These are phyloP conservation scores for Musa troglodytarum DNA, from an alignment of 176 grass and related monocot genomes.

Conservation along the genomic window DNA sequence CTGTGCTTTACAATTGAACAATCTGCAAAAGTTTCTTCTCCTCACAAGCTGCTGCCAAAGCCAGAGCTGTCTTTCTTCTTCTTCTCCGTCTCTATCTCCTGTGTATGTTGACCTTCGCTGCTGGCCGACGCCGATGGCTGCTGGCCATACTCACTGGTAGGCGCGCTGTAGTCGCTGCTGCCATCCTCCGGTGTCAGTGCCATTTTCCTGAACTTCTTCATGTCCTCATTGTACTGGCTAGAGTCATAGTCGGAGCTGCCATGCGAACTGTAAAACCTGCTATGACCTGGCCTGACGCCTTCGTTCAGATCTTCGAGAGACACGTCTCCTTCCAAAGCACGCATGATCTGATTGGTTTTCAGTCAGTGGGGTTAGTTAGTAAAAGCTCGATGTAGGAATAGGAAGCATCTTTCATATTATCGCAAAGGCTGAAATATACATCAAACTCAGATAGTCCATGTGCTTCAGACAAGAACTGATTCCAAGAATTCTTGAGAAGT, in stretches of 20 bases:
- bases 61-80: not conserved
- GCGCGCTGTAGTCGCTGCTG: not conserved
- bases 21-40: not conserved
- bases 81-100: not conserved
- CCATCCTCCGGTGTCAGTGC: not conserved
- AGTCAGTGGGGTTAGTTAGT: not conserved
- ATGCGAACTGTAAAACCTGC: conserved; percentile 4
- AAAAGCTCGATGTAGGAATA: not conserved
- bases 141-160: not conserved
- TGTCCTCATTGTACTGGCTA: conserved; percentile 10
- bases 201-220: conserved; percentile 16
- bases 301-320: conserved; percentile 14
- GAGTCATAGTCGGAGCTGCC: conserved; percentile 10
- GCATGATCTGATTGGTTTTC: conserved; percentile 1
- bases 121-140: not conserved
- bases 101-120: not conserved
- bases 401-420: no score
- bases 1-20: not conserved
- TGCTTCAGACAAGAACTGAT: no score
- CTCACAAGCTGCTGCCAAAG: not conserved
- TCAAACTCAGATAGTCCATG: no score
- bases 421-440: no score
- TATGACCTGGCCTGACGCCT: not conserved
- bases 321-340: conserved; percentile 5
- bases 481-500: no score